These are phyloP conservation scores for Pythium phragmiticola DNA, from an alignment of 352 stramenopile genomes.

Conservation along the genomic window DNA sequence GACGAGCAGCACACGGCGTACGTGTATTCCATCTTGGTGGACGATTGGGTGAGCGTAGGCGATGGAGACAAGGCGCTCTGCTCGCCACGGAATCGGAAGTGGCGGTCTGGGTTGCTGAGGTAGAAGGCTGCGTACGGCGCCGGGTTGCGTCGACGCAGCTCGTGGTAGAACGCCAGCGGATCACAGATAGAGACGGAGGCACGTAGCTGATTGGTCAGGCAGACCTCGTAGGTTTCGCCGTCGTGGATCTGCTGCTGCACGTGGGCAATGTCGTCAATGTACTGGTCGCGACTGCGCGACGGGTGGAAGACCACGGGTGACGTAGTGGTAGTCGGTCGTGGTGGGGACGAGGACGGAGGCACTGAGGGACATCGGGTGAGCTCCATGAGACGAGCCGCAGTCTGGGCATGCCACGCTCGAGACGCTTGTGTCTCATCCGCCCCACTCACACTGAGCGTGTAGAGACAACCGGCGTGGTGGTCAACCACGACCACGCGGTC, in stretches of 20 bases:
- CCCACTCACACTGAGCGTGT: slow-evolving; percentile 64
- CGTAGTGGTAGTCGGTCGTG: background rate
- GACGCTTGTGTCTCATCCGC: slow-evolving; percentile 5
- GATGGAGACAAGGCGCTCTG: background rate
- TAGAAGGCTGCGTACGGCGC: slow-evolving; percentile 95
- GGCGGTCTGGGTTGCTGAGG: slow-evolving; percentile 50
- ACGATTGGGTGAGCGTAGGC: background rate
- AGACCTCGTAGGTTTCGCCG: slow-evolving; percentile 96
- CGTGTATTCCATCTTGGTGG: slow-evolving; percentile 21
- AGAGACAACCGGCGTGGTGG: slow-evolving; percentile 71
- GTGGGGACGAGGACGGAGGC: background rate
- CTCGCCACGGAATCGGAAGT: slow-evolving; percentile 24
- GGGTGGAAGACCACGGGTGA: slow-evolving; percentile 50
- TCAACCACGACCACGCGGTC: slow-evolving; percentile 90
- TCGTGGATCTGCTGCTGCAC: slow-evolving; percentile 90
- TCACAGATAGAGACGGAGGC: slow-evolving; percentile 39
- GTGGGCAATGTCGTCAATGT: slow-evolving; percentile 82
- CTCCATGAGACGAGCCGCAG: slow-evolving; percentile 20
- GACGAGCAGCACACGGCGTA: slow-evolving; percentile 95
- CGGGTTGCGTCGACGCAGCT: slow-evolving; percentile 91
- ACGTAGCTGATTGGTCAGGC: slow-evolving; percentile 94
- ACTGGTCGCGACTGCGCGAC: slow-evolving; percentile 66
- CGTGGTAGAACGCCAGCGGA: slow-evolving; percentile 85
- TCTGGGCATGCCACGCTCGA: slow-evolving; percentile 27
- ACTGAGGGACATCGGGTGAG: background rate